These are phyloP conservation scores for Elongisporangium senticosum DNA, from an alignment of 352 stramenopile genomes.

Conservation along the genomic window DNA sequence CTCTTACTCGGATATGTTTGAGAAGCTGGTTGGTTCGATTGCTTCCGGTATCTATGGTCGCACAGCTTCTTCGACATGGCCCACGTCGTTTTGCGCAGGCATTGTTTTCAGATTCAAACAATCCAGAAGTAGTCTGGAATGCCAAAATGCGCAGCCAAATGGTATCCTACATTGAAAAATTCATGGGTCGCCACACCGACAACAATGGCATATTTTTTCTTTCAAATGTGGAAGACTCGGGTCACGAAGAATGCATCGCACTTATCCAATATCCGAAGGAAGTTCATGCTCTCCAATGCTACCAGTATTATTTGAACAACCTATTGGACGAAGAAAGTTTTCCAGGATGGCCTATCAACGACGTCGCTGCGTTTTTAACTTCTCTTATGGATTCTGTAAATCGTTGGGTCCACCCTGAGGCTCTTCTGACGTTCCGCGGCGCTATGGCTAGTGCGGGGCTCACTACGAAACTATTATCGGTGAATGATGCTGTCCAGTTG, in stretches of 20 bases:
- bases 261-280: slow-evolving; percentile 80
- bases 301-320: slow-evolving; percentile 87
- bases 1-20: slow-evolving; percentile 76
- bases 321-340: slow-evolving; percentile 81
- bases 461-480: slow-evolving; percentile 56
- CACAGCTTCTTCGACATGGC: slow-evolving; percentile 75
- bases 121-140: slow-evolving; percentile 86
- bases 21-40: slow-evolving; percentile 82
- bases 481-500: slow-evolving; percentile 70
- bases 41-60: slow-evolving; percentile 81
- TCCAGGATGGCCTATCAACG: slow-evolving; percentile 86
- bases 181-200: slow-evolving; percentile 72
- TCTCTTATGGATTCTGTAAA: slow-evolving; percentile 73
- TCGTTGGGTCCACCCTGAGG: slow-evolving; percentile 67
- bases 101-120: slow-evolving; percentile 80
- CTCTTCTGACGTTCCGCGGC: slow-evolving; percentile 31
- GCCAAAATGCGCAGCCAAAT: slow-evolving; percentile 82
- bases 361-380: slow-evolving; percentile 67
- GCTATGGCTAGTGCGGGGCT: slow-evolving; percentile 33
- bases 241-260: slow-evolving; percentile 75
- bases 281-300: slow-evolving; percentile 81
- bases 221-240: slow-evolving; percentile 49
- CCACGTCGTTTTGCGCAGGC: slow-evolving; percentile 67
- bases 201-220: slow-evolving; percentile 70
- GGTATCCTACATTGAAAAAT: slow-evolving; percentile 83